Conservation (phyloP, 495 filamentous ascomycete species). For the Hyaloscypha finlandica region DNA sequence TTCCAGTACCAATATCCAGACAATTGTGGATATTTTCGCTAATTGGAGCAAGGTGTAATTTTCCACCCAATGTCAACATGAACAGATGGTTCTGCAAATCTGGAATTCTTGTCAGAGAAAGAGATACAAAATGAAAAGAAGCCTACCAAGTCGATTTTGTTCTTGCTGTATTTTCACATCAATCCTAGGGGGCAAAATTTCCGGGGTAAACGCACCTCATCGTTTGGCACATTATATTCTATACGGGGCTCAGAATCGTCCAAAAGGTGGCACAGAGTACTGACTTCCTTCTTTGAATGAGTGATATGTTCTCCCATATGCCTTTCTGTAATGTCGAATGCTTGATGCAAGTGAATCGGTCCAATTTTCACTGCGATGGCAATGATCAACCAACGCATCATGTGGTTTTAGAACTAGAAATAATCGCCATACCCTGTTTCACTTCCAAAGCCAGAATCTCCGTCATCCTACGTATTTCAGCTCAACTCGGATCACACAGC, state of each 20-base stretch:
- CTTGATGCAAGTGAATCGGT: not conserved
- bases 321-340: not conserved
- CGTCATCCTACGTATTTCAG: not conserved
- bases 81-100: slow-evolving; percentile 9
- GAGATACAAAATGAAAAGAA: not conserved
- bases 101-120: not conserved
- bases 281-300: not conserved
- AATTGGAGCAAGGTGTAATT: slow-evolving; percentile 24
- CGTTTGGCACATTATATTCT: slow-evolving; percentile 2
- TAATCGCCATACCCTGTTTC: not conserved
- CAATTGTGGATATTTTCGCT: slow-evolving; percentile 14
- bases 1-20: slow-evolving; percentile 40
- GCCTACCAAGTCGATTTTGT: not conserved
- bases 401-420: not conserved
- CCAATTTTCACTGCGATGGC: not conserved
- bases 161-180: too few species aligned
- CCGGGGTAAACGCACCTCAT: not conserved
- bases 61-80: slow-evolving; percentile 12
- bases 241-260: not conserved
- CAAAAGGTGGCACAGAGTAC: not conserved
- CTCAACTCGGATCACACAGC: too few species aligned
- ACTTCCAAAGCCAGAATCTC: not conserved
- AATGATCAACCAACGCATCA: not conserved
- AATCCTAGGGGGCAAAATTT: too few species aligned
- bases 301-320: not conserved